phyloP scores from a whole-genome alignment of 257 asterid genomes.

The Capsicum baccatum region DNA sequence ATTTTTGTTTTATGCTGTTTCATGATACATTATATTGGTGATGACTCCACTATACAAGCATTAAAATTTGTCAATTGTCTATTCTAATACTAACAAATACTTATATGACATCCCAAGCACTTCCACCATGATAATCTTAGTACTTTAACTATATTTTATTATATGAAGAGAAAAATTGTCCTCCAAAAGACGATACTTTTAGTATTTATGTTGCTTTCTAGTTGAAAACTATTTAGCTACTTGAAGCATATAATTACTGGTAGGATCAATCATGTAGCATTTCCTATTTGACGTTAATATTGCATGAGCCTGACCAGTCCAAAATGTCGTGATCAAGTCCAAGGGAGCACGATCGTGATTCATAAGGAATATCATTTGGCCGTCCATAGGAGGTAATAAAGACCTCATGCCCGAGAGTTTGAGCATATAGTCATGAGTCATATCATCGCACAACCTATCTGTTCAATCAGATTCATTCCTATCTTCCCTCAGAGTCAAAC shows the following conservation, averaged over 20 bases:
- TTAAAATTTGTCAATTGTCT: background rate
- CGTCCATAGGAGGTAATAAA: background rate
- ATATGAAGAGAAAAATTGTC: background rate
- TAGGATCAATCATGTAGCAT: background rate
- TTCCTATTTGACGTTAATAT: background rate
- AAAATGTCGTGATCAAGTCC: background rate
- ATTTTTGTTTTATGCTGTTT: background rate
- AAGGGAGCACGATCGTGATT: background rate
- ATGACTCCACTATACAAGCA: background rate
- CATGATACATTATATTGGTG: slow-evolving; percentile 2
- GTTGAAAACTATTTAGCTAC: background rate
- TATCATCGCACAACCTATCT: background rate
- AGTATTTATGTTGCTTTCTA: background rate
- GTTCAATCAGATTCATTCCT: background rate
- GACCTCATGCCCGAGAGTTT: background rate
- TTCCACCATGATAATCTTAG: background rate
- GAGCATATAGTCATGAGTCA: background rate
- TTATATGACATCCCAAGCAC: slow-evolving; percentile 19
- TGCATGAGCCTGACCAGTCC: background rate
- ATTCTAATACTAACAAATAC: slow-evolving; percentile 9
- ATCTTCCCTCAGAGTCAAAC: background rate
- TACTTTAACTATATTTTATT: background rate
- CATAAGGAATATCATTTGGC: background rate
- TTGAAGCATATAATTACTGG: background rate
- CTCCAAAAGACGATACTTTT: background rate